phyloP scores from a whole-genome alignment of 129 eudicot species.

The Tagetes erecta region DNA sequence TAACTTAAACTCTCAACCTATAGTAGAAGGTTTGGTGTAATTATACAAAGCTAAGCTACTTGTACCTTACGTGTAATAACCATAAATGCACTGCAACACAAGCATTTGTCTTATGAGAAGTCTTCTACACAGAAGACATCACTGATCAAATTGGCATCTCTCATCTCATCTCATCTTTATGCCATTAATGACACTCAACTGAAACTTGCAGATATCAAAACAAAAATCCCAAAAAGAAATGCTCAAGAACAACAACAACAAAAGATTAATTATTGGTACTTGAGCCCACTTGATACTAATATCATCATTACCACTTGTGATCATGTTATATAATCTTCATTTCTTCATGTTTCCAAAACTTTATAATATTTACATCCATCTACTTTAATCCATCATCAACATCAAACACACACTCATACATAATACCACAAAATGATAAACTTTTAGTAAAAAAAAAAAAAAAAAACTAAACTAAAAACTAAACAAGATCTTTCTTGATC shows the following conservation, averaged over 20 bases:
- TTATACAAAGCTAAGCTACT: constrained; percentile 14
- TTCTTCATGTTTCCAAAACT: neutral
- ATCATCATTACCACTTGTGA: too few species aligned
- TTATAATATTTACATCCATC: constrained; percentile 39
- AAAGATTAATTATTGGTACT: neutral
- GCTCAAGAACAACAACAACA: constrained; percentile 7
- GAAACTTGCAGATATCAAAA: constrained; percentile 45
- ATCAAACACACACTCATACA: constrained; percentile 29
- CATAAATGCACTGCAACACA: constrained; percentile 51
- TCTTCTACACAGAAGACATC: constrained; percentile 33
- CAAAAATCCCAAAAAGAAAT: constrained; percentile 40
- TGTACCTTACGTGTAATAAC: constrained; percentile 42
- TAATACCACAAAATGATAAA: constrained; percentile 1
- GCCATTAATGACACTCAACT: constrained; percentile 61
- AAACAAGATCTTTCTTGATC: constrained; percentile 26
- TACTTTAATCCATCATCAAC: neutral
- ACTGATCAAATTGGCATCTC: constrained; percentile 40
- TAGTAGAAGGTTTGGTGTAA: neutral
- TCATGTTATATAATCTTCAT: too few species aligned
- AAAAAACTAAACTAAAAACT: constrained; percentile 19
- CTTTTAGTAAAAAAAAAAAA: constrained; percentile 5
- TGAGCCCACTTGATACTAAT: constrained; percentile 8
- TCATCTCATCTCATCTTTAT: constrained; percentile 32
- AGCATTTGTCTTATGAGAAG: constrained; percentile 42
- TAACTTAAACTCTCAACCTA: too few species aligned